Evolutionary conservation across 139 green algal genomes (phyloP), one percentile per base, ranked within the genome.

Genomic region (Picochlorum costavermella): DNA sequence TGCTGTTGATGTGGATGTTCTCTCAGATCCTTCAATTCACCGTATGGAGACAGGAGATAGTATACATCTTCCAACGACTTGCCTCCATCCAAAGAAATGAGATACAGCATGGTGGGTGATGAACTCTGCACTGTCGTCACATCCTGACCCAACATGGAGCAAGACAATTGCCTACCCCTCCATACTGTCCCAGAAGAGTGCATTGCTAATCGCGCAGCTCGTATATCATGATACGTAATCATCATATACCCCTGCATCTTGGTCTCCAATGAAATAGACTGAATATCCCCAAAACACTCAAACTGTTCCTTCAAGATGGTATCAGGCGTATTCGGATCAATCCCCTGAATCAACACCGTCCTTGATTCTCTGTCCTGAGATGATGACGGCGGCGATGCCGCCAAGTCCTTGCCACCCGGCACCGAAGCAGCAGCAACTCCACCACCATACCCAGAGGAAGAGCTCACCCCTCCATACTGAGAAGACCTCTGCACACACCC

Each of bases 141-240:
- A 26, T 45, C 9, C 14, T 30, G 25, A 29, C 20, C 48, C 43
- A 30, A 49, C 5, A 37, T n/a, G 9, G 25, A 17, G 31, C 48
- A 65, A 45, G 68, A 8, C 61, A 86, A 78, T 77, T 88, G 83
- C 6, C 13, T 33, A 3, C 66, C 68, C 25, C 50, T 31, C 12
- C 91, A 33, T 17, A 65, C 23, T 4, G 69, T 61, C 13, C 87
- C 75, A 29, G 96, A 75, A 1, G 77, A 79, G 45, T 77, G 50
- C 36, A 84, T 75, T 1, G 92, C 92, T 30, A 75, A 50, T 9
- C 76, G 70, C 3, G 92, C 90, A 1, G 83, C 78, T 6, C 90
- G 73, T 25, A 95, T 70, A 80, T 98, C 92, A 64, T 85, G 93
- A 79, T 92, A 98, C 6, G 74, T 75, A n/a, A 97, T 78, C 65